Base-by-base conservation (phyloP, 192 early-diverging fungal species). In the Coemansia sp. region DNA sequence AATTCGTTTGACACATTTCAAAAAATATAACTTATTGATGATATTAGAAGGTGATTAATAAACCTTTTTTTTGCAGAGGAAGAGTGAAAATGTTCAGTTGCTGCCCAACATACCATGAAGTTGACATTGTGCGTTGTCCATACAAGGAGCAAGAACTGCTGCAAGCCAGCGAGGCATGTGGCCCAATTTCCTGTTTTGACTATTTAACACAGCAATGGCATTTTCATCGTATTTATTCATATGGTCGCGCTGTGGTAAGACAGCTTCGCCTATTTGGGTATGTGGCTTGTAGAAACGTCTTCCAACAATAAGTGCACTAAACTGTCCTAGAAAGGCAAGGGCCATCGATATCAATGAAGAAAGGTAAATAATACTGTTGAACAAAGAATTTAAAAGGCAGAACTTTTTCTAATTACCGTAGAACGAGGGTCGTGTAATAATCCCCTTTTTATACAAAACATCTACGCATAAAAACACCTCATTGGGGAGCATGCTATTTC, bases 91-190 rank as follows among this genome's bases (percentile, higher is more conserved):
- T 22, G 55, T 9, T 36, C 19, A 18, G 7, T 19, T 4, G n/a
- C 3, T 1, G 4, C 19, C 16, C 47, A 41, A 6, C 39, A 2
- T 59, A 64, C 68, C 61, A 49, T 58, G 3, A 10, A 74, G 56
- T 37, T 37, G 47, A 49, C 77, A 79, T 8, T 62, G 61, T 1
- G 59, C 19, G 16, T 32, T 67, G 21, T 71, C 77, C 43, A 68
- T 66, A 18, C 77, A 79, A 3, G 72, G 77, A n/a, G 77, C 77
- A 15, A 79, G 68, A 43, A 68, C 65, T 5, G 41, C 43, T 19
- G 77, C 77, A 8, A 79, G 68, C 77, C 77, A 79, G 43, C 77
- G 67, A 32, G 77, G 65, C 26, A 79, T 41, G 39, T 79, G 67
- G 1, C 77, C 77, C 6, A 79, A 62, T 48, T 61, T 67, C 5